Evolutionary conservation across 306 rosid genomes (phyloP).

Genomic region (Coriaria nepalensis): DNA sequence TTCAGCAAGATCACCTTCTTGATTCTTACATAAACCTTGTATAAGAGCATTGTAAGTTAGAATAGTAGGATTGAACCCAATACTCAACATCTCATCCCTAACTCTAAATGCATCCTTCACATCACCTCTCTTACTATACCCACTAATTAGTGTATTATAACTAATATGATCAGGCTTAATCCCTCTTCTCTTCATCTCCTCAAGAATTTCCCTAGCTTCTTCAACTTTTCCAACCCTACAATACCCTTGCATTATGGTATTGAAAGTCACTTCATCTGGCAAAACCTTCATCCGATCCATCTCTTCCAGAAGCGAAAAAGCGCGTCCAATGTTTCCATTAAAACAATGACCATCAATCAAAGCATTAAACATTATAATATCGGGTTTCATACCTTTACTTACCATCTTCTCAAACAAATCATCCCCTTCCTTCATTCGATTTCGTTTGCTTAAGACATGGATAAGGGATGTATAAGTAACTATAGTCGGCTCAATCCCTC

Average conservation of each 20-base stretch:
- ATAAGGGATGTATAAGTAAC: conserved; percentile 70
- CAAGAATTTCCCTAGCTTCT: conserved; percentile 63
- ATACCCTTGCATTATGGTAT: conserved; percentile 78
- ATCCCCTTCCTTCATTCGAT: conserved; percentile 64
- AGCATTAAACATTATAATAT: conserved; percentile 61
- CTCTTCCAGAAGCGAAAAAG: conserved; percentile 52
- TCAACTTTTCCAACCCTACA: conserved; percentile 77
- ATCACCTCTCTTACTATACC: conserved; percentile 70
- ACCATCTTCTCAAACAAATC: conserved; percentile 41
- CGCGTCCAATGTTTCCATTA: conserved; percentile 39
- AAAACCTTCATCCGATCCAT: conserved; percentile 52
- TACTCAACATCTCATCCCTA: conserved; percentile 60
- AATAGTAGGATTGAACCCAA: conserved; percentile 74
- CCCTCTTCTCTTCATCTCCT: conserved; percentile 72
- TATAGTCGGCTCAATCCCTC: conserved; percentile 42
- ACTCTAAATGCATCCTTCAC: conserved; percentile 62
- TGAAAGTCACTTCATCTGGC: conserved; percentile 74
- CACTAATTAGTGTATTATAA: conserved; percentile 73
- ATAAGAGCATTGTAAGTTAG: conserved; percentile 85
- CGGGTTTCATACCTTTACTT: conserved; percentile 44
- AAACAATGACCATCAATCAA: conserved; percentile 72
- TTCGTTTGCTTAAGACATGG: conserved; percentile 43
- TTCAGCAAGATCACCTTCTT: conserved; percentile 60
- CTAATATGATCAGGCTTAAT: conserved; percentile 76
- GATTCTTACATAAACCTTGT: conserved; percentile 57